Evolutionary conservation across 768 basidiomycete genomes (phyloP).

Genomic region (Mycena rosella): DNA sequence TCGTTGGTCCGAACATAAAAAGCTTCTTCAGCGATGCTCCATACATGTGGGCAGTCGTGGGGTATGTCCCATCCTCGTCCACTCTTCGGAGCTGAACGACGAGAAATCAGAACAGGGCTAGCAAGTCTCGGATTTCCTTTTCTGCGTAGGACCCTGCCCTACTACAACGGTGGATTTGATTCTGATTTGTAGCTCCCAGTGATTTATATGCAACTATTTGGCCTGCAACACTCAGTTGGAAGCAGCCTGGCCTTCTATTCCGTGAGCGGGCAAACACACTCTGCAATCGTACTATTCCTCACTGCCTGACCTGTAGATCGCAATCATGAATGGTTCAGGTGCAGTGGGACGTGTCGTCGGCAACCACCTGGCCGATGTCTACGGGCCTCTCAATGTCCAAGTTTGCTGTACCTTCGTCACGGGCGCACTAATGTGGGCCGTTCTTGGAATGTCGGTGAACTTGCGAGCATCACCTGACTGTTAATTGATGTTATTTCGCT

Average conservation of each 20-base stretch:
- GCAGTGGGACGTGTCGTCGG: constrained; percentile 51
- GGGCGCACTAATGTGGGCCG: constrained; percentile 54
- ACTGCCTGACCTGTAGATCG: constrained; percentile 41
- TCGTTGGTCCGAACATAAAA: constrained; percentile 37
- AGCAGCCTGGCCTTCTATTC: constrained; percentile 37
- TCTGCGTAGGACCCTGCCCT: constrained; percentile 28
- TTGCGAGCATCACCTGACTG: too few relatives aligned
- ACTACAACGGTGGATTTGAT: too few relatives aligned
- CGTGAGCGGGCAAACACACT: background rate
- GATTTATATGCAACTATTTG: constrained; percentile 37
- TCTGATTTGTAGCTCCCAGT: background rate
- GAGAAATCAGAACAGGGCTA: background rate
- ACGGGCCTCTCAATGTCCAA: constrained; percentile 55
- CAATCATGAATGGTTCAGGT: constrained; percentile 51
- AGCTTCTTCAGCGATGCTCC: constrained; percentile 48
- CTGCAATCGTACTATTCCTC: background rate
- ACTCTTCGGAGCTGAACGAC: background rate
- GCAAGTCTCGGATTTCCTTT: constrained; percentile 32
- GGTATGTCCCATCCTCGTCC: constrained; percentile 39
- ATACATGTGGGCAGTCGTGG: constrained; percentile 45
- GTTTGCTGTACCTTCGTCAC: constrained; percentile 49
- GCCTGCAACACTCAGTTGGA: constrained; percentile 39
- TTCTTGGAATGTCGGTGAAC: constrained; percentile 51
- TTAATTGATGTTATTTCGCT: too few relatives aligned
- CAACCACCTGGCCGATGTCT: constrained; percentile 51